Evolutionary conservation across 768 basidiomycete species (phyloP), one percentile per base, ranked within the genome.

Genomic region (Kwoniella sp.): DNA sequence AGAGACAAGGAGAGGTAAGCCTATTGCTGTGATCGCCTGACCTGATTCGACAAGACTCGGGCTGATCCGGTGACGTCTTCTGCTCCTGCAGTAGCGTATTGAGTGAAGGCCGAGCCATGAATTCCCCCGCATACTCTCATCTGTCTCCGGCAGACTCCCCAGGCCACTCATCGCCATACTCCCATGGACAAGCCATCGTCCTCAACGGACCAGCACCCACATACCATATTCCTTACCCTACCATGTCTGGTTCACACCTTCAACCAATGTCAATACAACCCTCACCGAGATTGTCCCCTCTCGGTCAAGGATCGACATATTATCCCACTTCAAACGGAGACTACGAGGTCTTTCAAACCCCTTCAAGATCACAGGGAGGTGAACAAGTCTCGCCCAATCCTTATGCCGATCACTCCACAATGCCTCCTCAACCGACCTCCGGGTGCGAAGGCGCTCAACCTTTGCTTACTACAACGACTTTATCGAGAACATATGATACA

Each of bases 71-170:
- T 33, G 40, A 19, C 17, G 7, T 9, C 7, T 19, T 19, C 8
- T 44, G 8, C 40, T 6, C 17, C 8, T 36, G 26, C 50, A 60
- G 48, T 24, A 57, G 56, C n/a, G 17, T 48, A 17, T 25, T 57
- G 22, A 48, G 25, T n/a, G 51, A 64, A 17, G 58, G 53, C 30
- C 47, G 62, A 51, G 33, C 60, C 22, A 44, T 53, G 9, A 52
- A 64, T 25, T 72, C 70, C 17, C 70, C 70, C 1, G 64, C 70
- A 22, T 67, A 72, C 55, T 68, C 70, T 26, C 67, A 72, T 36
- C 55, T 66, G 7, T 68, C 68, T 24, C 40, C 55, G 27, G 24
- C 63, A 13, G 67, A 63, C 27, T 63, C 63, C 27, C 55, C 24
- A 47, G 40, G 55, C 21, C 66, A 64, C 62, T 67, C 54, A 52